Evolutionary conservation across 1,284 basidiomycete species (phyloP), one percentile per base, ranked within the genome.

Genomic region (Caloboletus inedulis): DNA sequence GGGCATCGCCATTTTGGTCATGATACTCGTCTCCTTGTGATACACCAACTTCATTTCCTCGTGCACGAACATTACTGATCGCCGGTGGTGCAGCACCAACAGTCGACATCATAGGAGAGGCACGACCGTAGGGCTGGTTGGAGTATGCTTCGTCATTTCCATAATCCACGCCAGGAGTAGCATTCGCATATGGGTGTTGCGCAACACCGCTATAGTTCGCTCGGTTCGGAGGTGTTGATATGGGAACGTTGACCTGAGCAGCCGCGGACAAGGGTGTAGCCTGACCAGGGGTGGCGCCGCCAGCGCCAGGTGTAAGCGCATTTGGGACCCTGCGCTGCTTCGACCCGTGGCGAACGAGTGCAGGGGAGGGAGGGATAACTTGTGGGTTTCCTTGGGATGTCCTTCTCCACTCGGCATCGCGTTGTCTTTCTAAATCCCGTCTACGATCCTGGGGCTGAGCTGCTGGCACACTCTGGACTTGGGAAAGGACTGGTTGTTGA

Each of bases 61-160:
- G 73, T 52, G 85, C 87, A 44, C 86, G 81, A 53, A 87, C 79
- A 59, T 81, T 79, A 68, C 82, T 89, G 54, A 89, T 69, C 36
- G 85, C 85, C 29, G 85, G 86, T 49, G 84, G 85, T 29, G 79
- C 85, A 42, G 82, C 81, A 43, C 77, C 79, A 43, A 78, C 77
- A 54, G 74, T 82, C 34, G 85, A 78, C 48, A 87, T 78, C 87
- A 90, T 90, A 18, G 86, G 86, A 35, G 87, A 88, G 41, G 79
- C 77, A 42, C 84, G 79, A 21, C 85, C 85, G 61, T 90, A 90
- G 33, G 74, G 73, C 60, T 77, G 78, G 45, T 66, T 70, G 36
- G 75, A 75, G 59, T 78, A 78, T 37, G 74, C 70, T 55, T 80
- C 79, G 51, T 81, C 73, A 35, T 71, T 67, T 52, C 70, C 70